These are phyloP conservation scores for Aspergillus sp. DNA, from an alignment of 2,329 filamentous ascomycete species.

Conservation along the genomic window DNA sequence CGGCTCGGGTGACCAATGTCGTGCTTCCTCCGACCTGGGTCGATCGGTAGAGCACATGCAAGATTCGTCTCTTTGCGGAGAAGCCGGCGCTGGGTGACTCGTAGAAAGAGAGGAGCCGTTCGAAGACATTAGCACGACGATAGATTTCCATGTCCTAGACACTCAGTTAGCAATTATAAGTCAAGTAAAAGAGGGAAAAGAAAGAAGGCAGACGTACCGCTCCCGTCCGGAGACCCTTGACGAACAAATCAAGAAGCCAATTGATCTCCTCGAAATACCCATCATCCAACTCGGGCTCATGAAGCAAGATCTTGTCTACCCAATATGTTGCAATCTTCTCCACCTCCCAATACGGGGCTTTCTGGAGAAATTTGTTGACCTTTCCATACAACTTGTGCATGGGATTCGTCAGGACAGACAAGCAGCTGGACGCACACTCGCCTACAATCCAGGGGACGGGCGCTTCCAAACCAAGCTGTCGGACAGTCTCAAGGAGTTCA, in stretches of 20 bases:
- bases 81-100: conserved; percentile 58
- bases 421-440: conserved; percentile 65
- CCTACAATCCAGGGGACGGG: conserved; percentile 66
- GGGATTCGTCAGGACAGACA: conserved; percentile 67
- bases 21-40: conserved; percentile 66
- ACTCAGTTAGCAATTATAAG: conserved; percentile 7
- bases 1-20: conserved; percentile 71
- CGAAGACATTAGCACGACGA: conserved; percentile 59
- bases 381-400: conserved; percentile 79
- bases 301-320: conserved; percentile 65
- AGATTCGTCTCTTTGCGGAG: conserved; percentile 56
- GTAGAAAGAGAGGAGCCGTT: conserved; percentile 65
- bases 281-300: conserved; percentile 65
- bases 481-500: conserved; percentile 71
- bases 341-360: conserved; percentile 65
- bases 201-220: conserved; percentile 35
- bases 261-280: conserved; percentile 63
- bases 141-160: conserved; percentile 42
- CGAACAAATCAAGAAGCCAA: conserved; percentile 67
- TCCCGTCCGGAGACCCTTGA: conserved; percentile 56
- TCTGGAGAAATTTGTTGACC: conserved; percentile 75
- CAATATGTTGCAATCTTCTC: conserved; percentile 52
- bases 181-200: neutral
- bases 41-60: conserved; percentile 58
- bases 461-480: conserved; percentile 45